These are phyloP conservation scores for Fraxinus excelsior DNA, from an alignment of 257 asterid species.

Conservation along the genomic window DNA sequence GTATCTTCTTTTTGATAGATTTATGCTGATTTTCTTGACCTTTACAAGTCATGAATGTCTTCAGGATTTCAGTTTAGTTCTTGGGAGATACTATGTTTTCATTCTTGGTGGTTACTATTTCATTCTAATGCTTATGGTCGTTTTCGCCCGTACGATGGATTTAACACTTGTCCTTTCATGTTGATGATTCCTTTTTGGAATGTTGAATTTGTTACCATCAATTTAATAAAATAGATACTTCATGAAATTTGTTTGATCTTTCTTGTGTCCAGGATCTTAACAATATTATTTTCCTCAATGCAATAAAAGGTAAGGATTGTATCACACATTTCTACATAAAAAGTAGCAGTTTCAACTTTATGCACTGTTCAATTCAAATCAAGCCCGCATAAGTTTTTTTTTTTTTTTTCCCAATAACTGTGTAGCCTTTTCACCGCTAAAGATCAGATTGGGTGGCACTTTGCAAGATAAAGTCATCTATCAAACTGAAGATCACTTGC, in stretches of 20 bases:
- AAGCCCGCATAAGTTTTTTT: constrained; percentile 21
- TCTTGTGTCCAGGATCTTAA: constrained; percentile 67
- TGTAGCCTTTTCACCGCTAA: constrained; percentile 83
- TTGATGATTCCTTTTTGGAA: background rate
- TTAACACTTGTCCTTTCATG: background rate
- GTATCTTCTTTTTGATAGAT: background rate
- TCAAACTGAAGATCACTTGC: constrained; percentile 50
- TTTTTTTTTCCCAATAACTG: constrained; percentile 15
- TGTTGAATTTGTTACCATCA: background rate
- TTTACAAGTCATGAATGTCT: background rate
- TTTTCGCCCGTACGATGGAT: background rate
- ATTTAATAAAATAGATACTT: background rate
- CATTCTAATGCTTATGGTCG: background rate
- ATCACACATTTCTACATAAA: background rate
- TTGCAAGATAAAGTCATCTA: constrained; percentile 79
- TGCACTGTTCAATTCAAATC: constrained; percentile 9
- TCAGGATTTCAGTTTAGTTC: background rate
- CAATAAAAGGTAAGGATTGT: constrained; percentile 61
- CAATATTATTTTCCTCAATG: constrained; percentile 62
- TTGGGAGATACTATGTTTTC: background rate
- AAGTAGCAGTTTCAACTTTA: background rate
- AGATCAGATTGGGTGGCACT: constrained; percentile 86
- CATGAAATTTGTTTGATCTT: constrained; percentile 16
- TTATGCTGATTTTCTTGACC: background rate
- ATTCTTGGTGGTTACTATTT: background rate